A percentile compares a stretch with the other conserved stretches of the same genome.
Evolutionary conservation across 1,284 basidiomycete species (phyloP).

Genomic region (Pseudozyma tsukubaensis): DNA sequence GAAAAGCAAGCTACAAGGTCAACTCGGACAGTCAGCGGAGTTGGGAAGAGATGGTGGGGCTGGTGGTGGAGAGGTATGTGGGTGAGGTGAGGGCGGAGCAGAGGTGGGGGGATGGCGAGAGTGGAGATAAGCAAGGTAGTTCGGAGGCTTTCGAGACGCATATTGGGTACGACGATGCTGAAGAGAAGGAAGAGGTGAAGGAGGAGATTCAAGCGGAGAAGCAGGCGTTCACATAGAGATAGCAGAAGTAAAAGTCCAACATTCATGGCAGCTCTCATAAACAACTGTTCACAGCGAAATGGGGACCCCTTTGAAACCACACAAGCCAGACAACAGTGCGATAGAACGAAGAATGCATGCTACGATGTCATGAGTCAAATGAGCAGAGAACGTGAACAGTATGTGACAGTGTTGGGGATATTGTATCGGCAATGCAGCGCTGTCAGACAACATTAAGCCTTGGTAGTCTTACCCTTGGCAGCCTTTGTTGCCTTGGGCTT

Average conservation of each 20-base stretch:
- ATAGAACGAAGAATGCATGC: constrained; percentile 3
- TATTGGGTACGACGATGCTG: constrained; percentile 32
- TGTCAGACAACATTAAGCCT: not conserved
- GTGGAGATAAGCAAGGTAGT: constrained; percentile 46
- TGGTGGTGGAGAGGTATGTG: constrained; percentile 38
- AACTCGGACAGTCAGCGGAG: constrained; percentile 25
- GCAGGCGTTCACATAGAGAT: not conserved
- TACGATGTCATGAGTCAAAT: not conserved
- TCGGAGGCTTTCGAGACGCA: constrained; percentile 38
- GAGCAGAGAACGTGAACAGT: not conserved
- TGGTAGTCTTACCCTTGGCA: constrained; percentile 15
- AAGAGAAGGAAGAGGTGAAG: not conserved
- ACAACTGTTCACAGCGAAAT: not conserved
- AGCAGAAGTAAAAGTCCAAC: too few species aligned
- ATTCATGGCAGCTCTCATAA: not conserved
- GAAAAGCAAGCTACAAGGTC: constrained; percentile 16
- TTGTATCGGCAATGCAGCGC: not conserved
- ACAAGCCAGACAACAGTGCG: not conserved
- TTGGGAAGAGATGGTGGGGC: constrained; percentile 44
- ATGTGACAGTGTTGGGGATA: constrained; percentile 2
- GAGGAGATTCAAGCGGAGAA: constrained; percentile 5
- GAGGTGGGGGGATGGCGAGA: constrained; percentile 55
- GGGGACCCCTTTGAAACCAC: not conserved
- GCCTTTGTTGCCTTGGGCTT: constrained; percentile 7
- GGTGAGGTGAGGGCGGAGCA: constrained; percentile 16